Base-by-base conservation (phyloP, 345 rosid species). In the Acer saccharum region DNA sequence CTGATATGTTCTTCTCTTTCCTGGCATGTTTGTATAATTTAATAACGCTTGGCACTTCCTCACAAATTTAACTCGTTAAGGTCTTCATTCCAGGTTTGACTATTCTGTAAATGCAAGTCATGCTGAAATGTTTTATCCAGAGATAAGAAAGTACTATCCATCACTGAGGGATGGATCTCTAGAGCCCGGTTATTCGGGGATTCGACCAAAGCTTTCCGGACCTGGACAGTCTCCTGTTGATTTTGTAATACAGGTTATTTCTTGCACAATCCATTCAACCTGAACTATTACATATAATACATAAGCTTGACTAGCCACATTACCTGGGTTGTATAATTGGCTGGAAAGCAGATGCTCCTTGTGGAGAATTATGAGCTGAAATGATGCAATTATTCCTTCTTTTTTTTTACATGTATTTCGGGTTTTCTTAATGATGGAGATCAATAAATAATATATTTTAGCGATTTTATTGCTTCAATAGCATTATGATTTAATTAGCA, bases 121-220 rank as follows among this genome's bases (percentile, higher is more conserved):
- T 21, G 88, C 77, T 13, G 89, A 88, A 69, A 87, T 79, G 78
- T 95, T 95, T 77, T 95, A 93, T 80, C 88, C 82, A 0, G 98
- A 86, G 86, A 92, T 93, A 76, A 84, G 90, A 73, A 93, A 87
- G 88, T 95, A 92, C 83, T 95, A 90, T 75, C 97, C 98, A 2
- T 76, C 82, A 71, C 89, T 93, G 73, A 89, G 80, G 76, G 92
- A 91, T 80, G 97, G 93, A 73, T 87, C 90, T 44, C 77, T 95
- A 76, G 89, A 89, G 76, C 87, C 92, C 3, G 93, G 94, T 77
- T 95, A 95, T 83, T 78, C 96, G 12, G 99, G 99, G 79, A 92
- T 93, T 69, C 88, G 98, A 65, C 89, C 98, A 14, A 95, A 95
- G 84, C 86, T 95, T 81, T 80, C 90, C 1, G 97, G 97, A 79